phyloP scores from a whole-genome alignment of 169 alveolate genomes.

The Neospora caninum region DNA sequence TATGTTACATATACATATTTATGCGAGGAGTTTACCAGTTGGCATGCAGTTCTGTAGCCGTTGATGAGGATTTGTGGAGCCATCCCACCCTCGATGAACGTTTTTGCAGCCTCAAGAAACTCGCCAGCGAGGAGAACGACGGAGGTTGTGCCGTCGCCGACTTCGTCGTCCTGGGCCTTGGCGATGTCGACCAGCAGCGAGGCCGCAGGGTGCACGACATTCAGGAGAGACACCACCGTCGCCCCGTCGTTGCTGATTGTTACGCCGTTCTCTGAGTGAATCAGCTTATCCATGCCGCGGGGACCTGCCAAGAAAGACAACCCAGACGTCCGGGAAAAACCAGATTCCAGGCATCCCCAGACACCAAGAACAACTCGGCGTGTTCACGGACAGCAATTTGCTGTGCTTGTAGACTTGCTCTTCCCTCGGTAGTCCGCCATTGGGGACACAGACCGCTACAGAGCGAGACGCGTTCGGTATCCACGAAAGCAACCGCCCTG shows the following conservation, averaged over 20 bases:
- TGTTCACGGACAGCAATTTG: no score
- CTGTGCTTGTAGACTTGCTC: no score
- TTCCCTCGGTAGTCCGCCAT: no score
- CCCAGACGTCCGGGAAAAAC: no score
- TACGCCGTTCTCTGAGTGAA: conserved; percentile 86
- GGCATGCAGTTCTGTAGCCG: conserved; percentile 93
- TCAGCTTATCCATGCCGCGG: conserved; percentile 98
- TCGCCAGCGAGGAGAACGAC: conserved; percentile 96
- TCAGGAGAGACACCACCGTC: conserved; percentile 92
- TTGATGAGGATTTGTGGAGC: conserved; percentile 94
- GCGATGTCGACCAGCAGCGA: conserved; percentile 96
- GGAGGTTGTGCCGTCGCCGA: conserved; percentile 96
- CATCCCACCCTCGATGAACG: conserved; percentile 95
- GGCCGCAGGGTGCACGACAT: conserved; percentile 98
- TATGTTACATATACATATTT: not conserved
- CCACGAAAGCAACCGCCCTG: no score
- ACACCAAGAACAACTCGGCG: no score
- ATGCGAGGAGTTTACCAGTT: not conserved
- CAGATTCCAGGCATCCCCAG: no score
- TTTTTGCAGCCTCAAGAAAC: conserved; percentile 93
- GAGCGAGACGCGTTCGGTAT: no score
- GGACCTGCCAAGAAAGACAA: conserved; percentile 87
- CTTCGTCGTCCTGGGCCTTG: conserved; percentile 90
- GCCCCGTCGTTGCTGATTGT: conserved; percentile 99
- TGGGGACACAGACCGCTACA: no score